Conservation (phyloP, 306 rosid genomes). For the Vigna trinervia region DNA sequence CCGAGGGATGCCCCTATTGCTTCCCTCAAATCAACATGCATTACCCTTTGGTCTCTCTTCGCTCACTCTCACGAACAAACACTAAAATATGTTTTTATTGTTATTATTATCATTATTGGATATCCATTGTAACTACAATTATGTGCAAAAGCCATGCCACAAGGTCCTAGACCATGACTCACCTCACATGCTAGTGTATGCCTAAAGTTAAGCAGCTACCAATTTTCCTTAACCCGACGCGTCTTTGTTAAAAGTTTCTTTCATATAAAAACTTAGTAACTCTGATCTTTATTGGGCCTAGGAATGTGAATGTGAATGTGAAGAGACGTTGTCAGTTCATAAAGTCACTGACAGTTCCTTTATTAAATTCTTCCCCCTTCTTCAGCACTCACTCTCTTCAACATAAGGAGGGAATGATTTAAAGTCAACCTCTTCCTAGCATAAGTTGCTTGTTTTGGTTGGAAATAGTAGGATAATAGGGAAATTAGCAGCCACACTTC, state of each 20-base stretch:
- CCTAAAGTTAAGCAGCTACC: slow-evolving; percentile 64
- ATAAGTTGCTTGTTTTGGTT: slow-evolving; percentile 20
- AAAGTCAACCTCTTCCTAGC: slow-evolving; percentile 27
- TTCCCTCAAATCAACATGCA: slow-evolving; percentile 29
- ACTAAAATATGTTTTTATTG: not conserved
- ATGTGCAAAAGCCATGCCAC: slow-evolving; percentile 34
- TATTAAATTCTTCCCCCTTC: not conserved
- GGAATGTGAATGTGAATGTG: slow-evolving; percentile 12
- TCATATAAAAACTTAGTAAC: slow-evolving; percentile 16
- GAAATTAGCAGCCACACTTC: slow-evolving; percentile 9
- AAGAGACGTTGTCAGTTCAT: not conserved
- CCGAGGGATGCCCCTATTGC: slow-evolving; percentile 22
- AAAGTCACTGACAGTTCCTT: slow-evolving; percentile 3
- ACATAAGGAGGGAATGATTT: slow-evolving; percentile 20
- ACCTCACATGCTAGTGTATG: slow-evolving; percentile 65
- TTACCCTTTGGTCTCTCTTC: slow-evolving; percentile 25
- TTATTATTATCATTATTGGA: not conserved
- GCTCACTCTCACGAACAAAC: slow-evolving; percentile 21
- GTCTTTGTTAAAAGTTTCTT: slow-evolving; percentile 40
- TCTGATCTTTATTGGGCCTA: not conserved
- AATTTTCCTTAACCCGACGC: slow-evolving; percentile 49
- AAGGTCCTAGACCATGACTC: slow-evolving; percentile 39
- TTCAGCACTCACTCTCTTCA: not conserved
- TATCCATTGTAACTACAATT: not conserved
- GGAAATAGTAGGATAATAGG: not conserved